Evolutionary conservation across 139 green algal genomes (phyloP).

Genomic region (Pseudopediastrum boryanum): DNA sequence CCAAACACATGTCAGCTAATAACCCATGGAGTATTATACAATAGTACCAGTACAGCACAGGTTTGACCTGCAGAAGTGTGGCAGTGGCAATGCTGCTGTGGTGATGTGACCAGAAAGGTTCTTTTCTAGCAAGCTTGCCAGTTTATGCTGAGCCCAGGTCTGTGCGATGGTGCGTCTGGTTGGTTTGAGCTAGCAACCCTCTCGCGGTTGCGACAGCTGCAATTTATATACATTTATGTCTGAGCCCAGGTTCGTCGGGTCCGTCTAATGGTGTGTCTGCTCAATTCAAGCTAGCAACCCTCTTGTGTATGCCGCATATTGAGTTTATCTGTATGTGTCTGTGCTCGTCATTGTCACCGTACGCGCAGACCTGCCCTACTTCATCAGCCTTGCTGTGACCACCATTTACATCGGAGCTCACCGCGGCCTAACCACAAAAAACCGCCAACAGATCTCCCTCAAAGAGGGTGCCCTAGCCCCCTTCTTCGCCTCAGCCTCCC

Average conservation of each 20-base stretch:
- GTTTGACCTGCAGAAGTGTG: too few species aligned
- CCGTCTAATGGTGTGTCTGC: not conserved
- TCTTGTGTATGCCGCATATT: too few species aligned
- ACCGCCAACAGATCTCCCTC: conserved; percentile 72
- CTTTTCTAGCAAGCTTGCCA: too few species aligned
- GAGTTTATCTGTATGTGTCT: not conserved
- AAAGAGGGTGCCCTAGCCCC: conserved; percentile 76
- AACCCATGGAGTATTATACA: too few species aligned
- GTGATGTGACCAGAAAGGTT: too few species aligned
- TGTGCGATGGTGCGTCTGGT: too few species aligned
- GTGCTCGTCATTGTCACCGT: not conserved
- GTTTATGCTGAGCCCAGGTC: too few species aligned
- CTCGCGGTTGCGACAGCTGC: not conserved
- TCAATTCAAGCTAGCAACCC: not conserved
- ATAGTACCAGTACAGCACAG: too few species aligned
- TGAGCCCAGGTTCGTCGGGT: not conserved
- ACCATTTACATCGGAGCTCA: conserved; percentile 91
- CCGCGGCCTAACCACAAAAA: conserved; percentile 61
- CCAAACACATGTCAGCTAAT: too few species aligned
- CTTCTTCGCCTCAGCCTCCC: conserved; percentile 60
- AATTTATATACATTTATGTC: not conserved
- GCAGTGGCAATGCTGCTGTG: too few species aligned
- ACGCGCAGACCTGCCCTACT: conserved; percentile 67
- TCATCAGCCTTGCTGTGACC: conserved; percentile 68
- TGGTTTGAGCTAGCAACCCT: not conserved